A percentile compares a stretch with the other conserved stretches of the same genome.
Conservation (phyloP, 306 rosid genomes). For the Malus sieversii region DNA sequence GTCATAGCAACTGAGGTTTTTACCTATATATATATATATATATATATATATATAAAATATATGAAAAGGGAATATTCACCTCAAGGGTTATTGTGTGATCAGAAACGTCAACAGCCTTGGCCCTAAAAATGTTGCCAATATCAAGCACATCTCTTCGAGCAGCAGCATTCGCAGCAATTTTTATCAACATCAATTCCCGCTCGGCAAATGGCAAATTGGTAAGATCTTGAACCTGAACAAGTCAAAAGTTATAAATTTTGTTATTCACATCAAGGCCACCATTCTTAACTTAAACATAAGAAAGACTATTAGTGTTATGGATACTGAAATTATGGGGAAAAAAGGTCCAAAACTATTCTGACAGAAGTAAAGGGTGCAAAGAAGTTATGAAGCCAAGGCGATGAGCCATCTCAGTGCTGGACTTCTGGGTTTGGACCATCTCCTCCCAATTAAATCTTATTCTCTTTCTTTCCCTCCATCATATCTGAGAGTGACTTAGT, state of each 20-base stretch:
- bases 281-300: neutral
- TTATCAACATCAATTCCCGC: slow-evolving; percentile 74
- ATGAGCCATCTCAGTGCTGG: neutral
- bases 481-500: neutral
- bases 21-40: neutral
- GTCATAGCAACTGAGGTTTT: neutral
- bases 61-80: slow-evolving; percentile 32
- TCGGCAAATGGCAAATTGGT: slow-evolving; percentile 82
- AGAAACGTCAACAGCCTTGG: slow-evolving; percentile 75
- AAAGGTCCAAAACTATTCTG: neutral
- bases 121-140: slow-evolving; percentile 78
- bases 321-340: neutral
- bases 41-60: too few relatives aligned
- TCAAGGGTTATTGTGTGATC: slow-evolving; percentile 78
- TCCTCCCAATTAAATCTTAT: neutral
- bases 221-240: slow-evolving; percentile 59
- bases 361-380: neutral
- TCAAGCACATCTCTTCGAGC: slow-evolving; percentile 83
- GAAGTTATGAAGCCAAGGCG: neutral
- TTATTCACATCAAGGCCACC: neutral
- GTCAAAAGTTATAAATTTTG: neutral
- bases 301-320: neutral
- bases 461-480: neutral
- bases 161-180: slow-evolving; percentile 72
- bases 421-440: neutral